Conservation (phyloP, 495 filamentous ascomycete genomes). For the Penicillium nucicola region DNA sequence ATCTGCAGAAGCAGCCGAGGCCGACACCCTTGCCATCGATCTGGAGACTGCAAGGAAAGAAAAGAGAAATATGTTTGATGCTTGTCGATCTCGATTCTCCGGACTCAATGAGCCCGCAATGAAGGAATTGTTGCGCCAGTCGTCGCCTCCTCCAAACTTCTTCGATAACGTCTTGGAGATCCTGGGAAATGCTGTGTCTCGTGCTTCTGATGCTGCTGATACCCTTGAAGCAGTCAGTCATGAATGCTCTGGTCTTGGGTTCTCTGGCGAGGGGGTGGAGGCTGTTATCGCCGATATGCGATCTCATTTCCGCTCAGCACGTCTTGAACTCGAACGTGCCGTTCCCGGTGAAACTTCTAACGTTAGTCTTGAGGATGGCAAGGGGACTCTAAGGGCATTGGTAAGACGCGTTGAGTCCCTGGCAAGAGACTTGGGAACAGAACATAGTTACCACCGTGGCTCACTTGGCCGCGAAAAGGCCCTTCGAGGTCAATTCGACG, state of each 20-base stretch:
- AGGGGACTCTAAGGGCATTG: conserved; percentile 36
- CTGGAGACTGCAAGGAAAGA: conserved; percentile 37
- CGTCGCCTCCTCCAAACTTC: conserved; percentile 40
- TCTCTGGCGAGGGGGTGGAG: conserved; percentile 42
- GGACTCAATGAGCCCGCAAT: conserved; percentile 32
- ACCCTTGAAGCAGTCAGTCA: conserved; percentile 37
- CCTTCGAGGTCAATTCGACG: conserved; percentile 44
- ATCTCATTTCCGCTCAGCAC: conserved; percentile 57
- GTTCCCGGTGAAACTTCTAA: conserved; percentile 60
- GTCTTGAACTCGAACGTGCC: conserved; percentile 63
- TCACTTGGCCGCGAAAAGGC: conserved; percentile 32
- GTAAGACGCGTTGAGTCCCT: conserved; percentile 36
- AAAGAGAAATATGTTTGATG: conserved; percentile 37
- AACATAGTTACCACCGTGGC: conserved; percentile 27
- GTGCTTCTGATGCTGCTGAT: conserved; percentile 33
- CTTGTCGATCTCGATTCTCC: conserved; percentile 34
- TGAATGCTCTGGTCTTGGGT: conserved; percentile 52
- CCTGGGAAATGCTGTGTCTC: conserved; percentile 32
- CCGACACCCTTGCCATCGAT: conserved; percentile 25
- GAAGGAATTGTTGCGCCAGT: conserved; percentile 27
- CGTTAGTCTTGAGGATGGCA: conserved; percentile 36
- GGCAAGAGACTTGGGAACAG: conserved; percentile 31
- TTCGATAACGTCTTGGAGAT: conserved; percentile 30
- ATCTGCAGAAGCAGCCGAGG: conserved; percentile 18
- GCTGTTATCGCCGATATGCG: conserved; percentile 53